phyloP scores from a whole-genome alignment of 352 stramenopile species.

The Globisporangium parvum region DNA sequence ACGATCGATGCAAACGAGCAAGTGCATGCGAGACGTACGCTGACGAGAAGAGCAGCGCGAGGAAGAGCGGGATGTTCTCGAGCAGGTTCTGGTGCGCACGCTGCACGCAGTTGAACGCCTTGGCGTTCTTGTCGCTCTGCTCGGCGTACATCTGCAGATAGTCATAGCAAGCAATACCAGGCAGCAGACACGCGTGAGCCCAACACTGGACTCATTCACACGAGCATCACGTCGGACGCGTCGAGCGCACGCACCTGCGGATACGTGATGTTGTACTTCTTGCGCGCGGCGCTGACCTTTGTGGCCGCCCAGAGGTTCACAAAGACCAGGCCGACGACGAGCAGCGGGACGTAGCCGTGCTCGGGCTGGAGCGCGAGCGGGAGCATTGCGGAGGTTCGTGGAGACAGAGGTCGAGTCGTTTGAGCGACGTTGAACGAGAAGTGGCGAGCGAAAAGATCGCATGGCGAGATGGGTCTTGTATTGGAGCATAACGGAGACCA shows the following conservation, averaged over 20 bases:
- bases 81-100: conserved; percentile 88
- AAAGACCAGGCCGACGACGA: conserved; percentile 47
- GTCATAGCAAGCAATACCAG: background rate
- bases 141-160: conserved; percentile 77
- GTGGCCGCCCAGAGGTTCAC: conserved; percentile 51
- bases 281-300: conserved; percentile 53
- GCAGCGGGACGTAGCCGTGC: conserved; percentile 55
- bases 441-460: too few species aligned
- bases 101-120: conserved; percentile 24
- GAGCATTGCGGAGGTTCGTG: too few species aligned
- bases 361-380: conserved; percentile 43
- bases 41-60: conserved; percentile 39
- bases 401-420: too few species aligned
- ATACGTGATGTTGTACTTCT: conserved; percentile 57
- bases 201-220: background rate
- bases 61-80: conserved; percentile 78
- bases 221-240: too few species aligned
- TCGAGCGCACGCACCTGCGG: conserved; percentile 28
- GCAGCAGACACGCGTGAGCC: background rate
- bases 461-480: too few species aligned
- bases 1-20: too few species aligned
- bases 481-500: too few species aligned
- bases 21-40: background rate
- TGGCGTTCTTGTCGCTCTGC: conserved; percentile 84
- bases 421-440: too few species aligned